These are phyloP conservation scores for Austroboletus festivus DNA, from an alignment of 768 basidiomycete species.

Conservation along the genomic window DNA sequence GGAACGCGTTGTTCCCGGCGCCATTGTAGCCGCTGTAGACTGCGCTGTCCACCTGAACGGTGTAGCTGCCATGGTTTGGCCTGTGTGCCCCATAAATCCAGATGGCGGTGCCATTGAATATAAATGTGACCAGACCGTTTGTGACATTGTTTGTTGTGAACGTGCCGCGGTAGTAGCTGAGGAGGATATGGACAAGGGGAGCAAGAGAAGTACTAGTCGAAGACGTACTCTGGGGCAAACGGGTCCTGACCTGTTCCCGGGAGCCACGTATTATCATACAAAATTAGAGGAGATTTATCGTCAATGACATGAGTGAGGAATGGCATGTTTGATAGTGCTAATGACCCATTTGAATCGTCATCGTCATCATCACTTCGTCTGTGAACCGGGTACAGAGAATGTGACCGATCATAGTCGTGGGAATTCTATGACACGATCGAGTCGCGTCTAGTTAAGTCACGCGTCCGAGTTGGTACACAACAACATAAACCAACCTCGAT, in stretches of 20 bases:
- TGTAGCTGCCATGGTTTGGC: slow-evolving; percentile 44
- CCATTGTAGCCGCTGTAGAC: slow-evolving; percentile 32
- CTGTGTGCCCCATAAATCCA: slow-evolving; percentile 51
- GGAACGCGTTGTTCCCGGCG: slow-evolving; percentile 30
- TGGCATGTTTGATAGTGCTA: slow-evolving; percentile 17
- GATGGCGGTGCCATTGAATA: slow-evolving; percentile 49
- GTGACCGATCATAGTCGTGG: slow-evolving; percentile 5
- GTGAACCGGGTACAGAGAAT: background rate
- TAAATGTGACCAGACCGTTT: slow-evolving; percentile 36
- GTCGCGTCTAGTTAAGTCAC: slow-evolving; percentile 27
- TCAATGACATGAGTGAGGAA: slow-evolving; percentile 25
- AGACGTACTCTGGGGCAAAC: slow-evolving; percentile 17
- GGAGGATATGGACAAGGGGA: background rate
- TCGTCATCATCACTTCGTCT: background rate
- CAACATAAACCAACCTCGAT: no score
- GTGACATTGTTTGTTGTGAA: slow-evolving; percentile 38
- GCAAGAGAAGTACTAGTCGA: background rate
- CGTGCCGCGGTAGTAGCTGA: slow-evolving; percentile 38
- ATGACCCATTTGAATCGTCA: background rate
- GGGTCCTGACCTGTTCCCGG: slow-evolving; percentile 15
- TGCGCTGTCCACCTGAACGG: slow-evolving; percentile 39
- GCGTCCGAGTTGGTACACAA: no score
- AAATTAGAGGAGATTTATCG: slow-evolving; percentile 33
- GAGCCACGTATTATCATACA: slow-evolving; percentile 25
- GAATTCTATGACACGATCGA: slow-evolving; percentile 17